Evolutionary conservation across 192 early-diverging fungal species (phyloP), one percentile per base, ranked within the genome.

Genomic region (Ambispora gerdemannii): DNA sequence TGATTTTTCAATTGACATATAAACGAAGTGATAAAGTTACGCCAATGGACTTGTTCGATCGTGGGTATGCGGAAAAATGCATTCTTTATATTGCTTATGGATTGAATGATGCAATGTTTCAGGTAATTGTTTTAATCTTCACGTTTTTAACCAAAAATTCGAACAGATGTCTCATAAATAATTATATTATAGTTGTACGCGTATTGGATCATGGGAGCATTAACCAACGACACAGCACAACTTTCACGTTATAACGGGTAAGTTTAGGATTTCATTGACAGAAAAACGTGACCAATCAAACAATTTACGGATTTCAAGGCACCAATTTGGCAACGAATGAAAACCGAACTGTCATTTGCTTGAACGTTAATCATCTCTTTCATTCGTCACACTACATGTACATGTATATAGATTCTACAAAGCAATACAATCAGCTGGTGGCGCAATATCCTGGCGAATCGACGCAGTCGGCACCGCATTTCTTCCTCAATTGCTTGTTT

Each of bases 381-480:
- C n/a, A n/a, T n/a, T n/a, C n/a, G n/a, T n/a, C n/a, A n/a, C n/a
- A n/a, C n/a, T n/a, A n/a, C n/a, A n/a, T n/a, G n/a, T n/a, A n/a
- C n/a, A n/a, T n/a, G n/a, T n/a, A n/a, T n/a, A 4, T 34, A 70
- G 92, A 3, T 93, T 90, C 82, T 95, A 95, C 88, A 95, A 95
- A 86, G 90, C 88, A 61, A 88, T 93, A 63, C 93, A 95, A 83
- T 90, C 87, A 67, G 83, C 86, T 62, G 89, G 85, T n/a, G 84
- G 77, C 56, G 91, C 88, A 61, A 82, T 92, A 35, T 81, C 87
- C 0, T 88, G 89, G 84, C 86, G 89, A 66, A 75, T 90, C 61
- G 89, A 88, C 69, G 85, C 89, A 47, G 31, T 80, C 30, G 38
- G 49, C 7, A 80, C 76, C 0, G 13, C 61, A 3, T 80, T 68